Conservation (phyloP, 306 rosid genomes). For the Rosa persica region DNA sequence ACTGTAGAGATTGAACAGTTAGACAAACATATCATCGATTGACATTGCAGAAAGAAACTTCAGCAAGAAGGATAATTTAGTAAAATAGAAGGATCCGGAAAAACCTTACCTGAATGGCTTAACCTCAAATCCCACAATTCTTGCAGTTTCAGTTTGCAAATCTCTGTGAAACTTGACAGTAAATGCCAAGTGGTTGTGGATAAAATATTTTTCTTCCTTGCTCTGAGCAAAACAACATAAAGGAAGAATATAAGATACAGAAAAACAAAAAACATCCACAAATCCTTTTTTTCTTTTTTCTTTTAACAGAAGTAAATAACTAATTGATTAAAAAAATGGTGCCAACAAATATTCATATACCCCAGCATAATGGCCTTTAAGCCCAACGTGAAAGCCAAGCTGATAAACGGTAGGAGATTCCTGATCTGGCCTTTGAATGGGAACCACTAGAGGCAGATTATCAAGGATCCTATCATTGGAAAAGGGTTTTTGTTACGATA, state of each 20-base stretch:
- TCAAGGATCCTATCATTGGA: slow-evolving; percentile 79
- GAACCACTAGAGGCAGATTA: slow-evolving; percentile 89
- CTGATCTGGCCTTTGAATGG: slow-evolving; percentile 66
- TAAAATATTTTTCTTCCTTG: slow-evolving; percentile 77
- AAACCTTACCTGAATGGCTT: slow-evolving; percentile 71
- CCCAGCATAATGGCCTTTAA: slow-evolving; percentile 77
- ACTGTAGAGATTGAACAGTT: slow-evolving; percentile 46
- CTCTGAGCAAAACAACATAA: slow-evolving; percentile 49
- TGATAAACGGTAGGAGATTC: slow-evolving; percentile 78
- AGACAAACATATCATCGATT: slow-evolving; percentile 25
- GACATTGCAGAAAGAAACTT: slow-evolving; percentile 22
- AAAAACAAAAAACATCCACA: slow-evolving; percentile 18
- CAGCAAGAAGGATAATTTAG: neutral
- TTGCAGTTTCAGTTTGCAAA: slow-evolving; percentile 65
- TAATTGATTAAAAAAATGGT: neutral
- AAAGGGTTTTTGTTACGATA: slow-evolving; percentile 22
- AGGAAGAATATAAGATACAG: slow-evolving; percentile 18
- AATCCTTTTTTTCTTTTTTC: neutral
- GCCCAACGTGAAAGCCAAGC: slow-evolving; percentile 87
- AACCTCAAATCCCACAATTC: slow-evolving; percentile 98
- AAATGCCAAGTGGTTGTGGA: slow-evolving; percentile 93
- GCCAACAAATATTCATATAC: slow-evolving; percentile 42
- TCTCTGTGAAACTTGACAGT: slow-evolving; percentile 87
- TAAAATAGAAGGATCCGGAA: slow-evolving; percentile 2
- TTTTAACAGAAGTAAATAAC: neutral